These are phyloP conservation scores for Xylaria polymorpha DNA, from an alignment of 2,329 filamentous ascomycete species.

Conservation along the genomic window DNA sequence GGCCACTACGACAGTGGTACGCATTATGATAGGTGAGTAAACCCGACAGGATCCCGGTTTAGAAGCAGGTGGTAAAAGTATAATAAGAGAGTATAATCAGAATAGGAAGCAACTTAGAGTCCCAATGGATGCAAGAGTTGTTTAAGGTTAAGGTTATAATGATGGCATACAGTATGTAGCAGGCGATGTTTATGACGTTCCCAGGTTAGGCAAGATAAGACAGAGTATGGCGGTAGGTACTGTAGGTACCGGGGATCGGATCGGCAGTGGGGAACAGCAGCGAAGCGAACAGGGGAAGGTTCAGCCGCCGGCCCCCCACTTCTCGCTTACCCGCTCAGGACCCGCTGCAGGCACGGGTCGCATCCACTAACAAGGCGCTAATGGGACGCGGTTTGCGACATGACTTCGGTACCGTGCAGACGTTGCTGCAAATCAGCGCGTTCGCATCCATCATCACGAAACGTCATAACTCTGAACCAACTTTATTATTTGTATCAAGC, in stretches of 20 bases:
- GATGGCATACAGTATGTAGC: not conserved
- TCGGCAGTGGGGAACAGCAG: not conserved
- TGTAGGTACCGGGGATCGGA: constrained; percentile 3
- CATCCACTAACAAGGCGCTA: constrained; percentile 24
- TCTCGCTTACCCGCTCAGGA: constrained; percentile 17
- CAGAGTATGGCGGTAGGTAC: not conserved
- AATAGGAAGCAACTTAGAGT: no score
- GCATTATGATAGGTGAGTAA: constrained; percentile 44
- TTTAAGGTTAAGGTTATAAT: not conserved
- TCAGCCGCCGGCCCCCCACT: constrained; percentile 26
- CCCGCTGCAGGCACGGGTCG: constrained; percentile 16
- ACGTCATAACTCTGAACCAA: constrained; percentile 19
- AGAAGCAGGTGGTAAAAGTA: not conserved
- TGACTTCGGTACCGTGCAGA: no score
- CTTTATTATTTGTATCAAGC: not conserved
- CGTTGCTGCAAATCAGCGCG: constrained; percentile 9
- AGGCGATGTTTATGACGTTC: constrained; percentile 1
- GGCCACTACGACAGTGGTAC: constrained; percentile 51
- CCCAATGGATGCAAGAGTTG: not conserved
- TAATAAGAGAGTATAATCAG: not conserved
- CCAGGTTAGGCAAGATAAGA: not conserved
- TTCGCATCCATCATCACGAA: constrained; percentile 13
- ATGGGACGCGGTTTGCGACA: constrained; percentile 8
- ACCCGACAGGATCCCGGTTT: not conserved
- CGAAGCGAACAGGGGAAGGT: not conserved